Evolutionary conservation across 2,329 filamentous ascomycete genomes (phyloP).

Genomic region (Fusarium marasasianum): DNA sequence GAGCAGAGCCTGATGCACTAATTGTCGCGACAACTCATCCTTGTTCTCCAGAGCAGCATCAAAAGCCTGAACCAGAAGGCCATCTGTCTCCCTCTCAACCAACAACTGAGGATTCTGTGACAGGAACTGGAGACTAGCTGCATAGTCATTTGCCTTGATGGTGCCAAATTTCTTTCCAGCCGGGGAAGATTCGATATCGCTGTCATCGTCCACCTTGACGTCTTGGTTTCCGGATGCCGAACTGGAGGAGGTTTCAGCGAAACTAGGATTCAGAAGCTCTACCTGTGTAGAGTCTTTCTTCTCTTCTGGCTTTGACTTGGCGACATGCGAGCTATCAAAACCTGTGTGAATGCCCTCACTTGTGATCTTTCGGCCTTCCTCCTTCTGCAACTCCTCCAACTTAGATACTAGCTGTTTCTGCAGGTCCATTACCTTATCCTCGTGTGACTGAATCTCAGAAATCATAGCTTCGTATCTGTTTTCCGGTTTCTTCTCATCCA

Average conservation of each 20-base stretch:
- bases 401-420: constrained; percentile 80
- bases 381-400: constrained; percentile 82
- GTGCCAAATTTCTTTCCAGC: constrained; percentile 83
- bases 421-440: constrained; percentile 78
- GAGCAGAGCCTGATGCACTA: constrained; percentile 90
- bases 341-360: constrained; percentile 89
- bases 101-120: constrained; percentile 81
- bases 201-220: constrained; percentile 66
- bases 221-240: constrained; percentile 25
- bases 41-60: constrained; percentile 82
- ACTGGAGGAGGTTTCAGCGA: constrained; percentile 34
- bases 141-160: constrained; percentile 80
- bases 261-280: constrained; percentile 80
- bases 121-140: constrained; percentile 78
- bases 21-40: constrained; percentile 81
- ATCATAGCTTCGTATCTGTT: constrained; percentile 80
- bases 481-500: constrained; percentile 78
- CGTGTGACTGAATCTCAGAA: constrained; percentile 79
- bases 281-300: constrained; percentile 63
- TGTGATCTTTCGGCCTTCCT: constrained; percentile 90
- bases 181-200: constrained; percentile 78
- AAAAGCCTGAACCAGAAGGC: constrained; percentile 89
- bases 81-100: constrained; percentile 87
- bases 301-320: constrained; percentile 63
- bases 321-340: constrained; percentile 86